Conservation (phyloP, 2,329 filamentous ascomycete species). For the Nemania sp. region DNA sequence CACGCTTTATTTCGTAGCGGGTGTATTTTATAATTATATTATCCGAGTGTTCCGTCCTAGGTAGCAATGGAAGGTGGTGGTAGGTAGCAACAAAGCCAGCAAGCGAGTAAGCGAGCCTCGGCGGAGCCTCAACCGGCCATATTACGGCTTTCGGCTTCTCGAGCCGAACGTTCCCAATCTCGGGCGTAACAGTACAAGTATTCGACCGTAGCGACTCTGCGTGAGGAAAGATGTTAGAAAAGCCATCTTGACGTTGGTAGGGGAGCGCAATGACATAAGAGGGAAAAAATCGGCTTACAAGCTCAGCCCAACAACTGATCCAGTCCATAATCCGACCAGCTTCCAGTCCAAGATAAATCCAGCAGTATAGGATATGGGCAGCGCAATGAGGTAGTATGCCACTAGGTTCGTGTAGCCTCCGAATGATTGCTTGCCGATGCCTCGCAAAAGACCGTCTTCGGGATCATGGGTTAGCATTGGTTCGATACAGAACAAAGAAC, state of each 20-base stretch:
- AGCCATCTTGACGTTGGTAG: no score
- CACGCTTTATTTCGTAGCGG: no score
- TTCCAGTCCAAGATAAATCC: slow-evolving; percentile 79
- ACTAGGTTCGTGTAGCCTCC: slow-evolving; percentile 88
- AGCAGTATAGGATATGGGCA: slow-evolving; percentile 80
- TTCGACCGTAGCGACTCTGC: slow-evolving; percentile 57
- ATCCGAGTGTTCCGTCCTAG: no score
- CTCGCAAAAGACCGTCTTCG: slow-evolving; percentile 74
- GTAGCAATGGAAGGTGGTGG: no score
- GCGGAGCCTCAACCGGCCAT: slow-evolving; percentile 46
- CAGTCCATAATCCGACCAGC: slow-evolving; percentile 79
- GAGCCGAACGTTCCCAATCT: slow-evolving; percentile 58
- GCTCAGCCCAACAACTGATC: slow-evolving; percentile 72
- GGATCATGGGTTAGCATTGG: neutral
- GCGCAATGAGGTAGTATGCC: slow-evolving; percentile 82
- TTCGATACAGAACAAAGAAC: no score
- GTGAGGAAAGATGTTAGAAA: neutral
- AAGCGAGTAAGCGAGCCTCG: no score
- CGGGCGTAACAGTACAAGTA: slow-evolving; percentile 57
- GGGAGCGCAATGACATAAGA: no score
- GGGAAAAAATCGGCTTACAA: slow-evolving; percentile 51
- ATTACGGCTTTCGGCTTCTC: slow-evolving; percentile 58
- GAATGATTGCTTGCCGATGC: slow-evolving; percentile 85
- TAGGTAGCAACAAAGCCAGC: neutral
- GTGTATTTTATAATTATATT: no score